Conservation (phyloP, 208 protist species). For the Acanthamoeba lenticulata region DNA sequence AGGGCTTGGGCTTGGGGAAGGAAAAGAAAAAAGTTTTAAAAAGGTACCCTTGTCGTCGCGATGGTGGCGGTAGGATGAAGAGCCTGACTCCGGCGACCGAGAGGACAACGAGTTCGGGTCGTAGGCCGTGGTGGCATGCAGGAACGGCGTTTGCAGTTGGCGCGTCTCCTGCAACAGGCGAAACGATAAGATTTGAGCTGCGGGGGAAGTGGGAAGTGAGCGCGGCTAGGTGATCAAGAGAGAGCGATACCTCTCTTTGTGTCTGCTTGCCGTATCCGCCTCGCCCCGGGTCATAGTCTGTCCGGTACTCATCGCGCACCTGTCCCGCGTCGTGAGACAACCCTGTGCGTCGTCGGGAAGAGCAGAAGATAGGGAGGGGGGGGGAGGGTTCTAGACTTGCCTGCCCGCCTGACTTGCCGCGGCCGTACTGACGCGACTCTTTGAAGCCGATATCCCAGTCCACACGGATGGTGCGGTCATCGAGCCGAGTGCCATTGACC, state of each 20-base stretch:
- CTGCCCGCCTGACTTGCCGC: constrained; percentile 85
- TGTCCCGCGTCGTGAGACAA: constrained; percentile 16
- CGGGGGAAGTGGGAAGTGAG: neutral
- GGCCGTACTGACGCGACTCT: constrained; percentile 92
- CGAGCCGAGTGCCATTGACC: constrained; percentile 88
- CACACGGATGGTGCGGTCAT: constrained; percentile 87
- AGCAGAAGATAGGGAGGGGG: neutral
- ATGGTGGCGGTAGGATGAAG: neutral
- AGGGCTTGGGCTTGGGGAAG: too few species aligned
- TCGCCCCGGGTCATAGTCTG: constrained; percentile 78
- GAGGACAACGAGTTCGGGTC: neutral
- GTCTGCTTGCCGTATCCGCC: constrained; percentile 80
- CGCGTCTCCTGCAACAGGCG: neutral
- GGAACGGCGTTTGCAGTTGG: neutral
- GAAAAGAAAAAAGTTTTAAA: neutral
- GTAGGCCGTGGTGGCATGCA: neutral
- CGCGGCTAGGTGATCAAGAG: too few species aligned
- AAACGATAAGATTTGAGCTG: neutral
- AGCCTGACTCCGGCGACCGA: neutral
- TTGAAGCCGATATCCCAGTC: constrained; percentile 91
- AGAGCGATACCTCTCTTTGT: constrained; percentile 6
- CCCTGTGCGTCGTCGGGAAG: neutral
- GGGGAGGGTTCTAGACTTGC: constrained; percentile 61
- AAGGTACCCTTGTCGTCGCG: neutral
- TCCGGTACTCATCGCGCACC: constrained; percentile 79